phyloP scores from a whole-genome alignment of 306 rosid species.

The Citrullus mucosospermus region DNA sequence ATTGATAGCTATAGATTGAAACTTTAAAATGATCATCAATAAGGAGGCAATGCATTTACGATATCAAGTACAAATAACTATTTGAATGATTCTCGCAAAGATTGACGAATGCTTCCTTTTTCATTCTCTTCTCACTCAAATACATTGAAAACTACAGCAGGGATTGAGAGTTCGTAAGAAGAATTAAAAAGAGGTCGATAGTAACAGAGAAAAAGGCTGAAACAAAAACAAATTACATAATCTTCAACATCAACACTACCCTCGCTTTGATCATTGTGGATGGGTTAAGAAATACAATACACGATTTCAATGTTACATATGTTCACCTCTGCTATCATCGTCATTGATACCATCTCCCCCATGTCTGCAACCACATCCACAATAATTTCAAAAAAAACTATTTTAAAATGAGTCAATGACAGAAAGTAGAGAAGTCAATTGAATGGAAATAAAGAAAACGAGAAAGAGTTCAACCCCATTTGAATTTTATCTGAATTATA shows the following conservation, averaged over 20 bases:
- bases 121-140: background rate
- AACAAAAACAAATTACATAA: background rate
- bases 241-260: background rate
- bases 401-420: background rate
- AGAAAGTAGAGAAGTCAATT: background rate
- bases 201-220: background rate
- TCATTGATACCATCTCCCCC: slow-evolving; percentile 63
- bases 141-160: slow-evolving; percentile 1
- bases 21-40: background rate
- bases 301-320: slow-evolving; percentile 32
- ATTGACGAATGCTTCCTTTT: background rate
- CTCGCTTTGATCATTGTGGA: background rate
- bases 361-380: slow-evolving; percentile 37
- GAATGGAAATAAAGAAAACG: background rate
- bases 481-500: background rate
- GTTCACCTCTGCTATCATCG: slow-evolving; percentile 73
- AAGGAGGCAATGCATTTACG: no score
- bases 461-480: background rate
- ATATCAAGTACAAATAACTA: background rate
- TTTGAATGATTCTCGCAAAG: background rate
- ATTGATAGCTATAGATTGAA: background rate
- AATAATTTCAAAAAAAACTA: background rate
- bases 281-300: slow-evolving; percentile 31
- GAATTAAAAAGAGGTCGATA: background rate
- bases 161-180: background rate